Base-by-base conservation (phyloP, 495 filamentous ascomycete species). In the Trichoderma orchidacearum region DNA sequence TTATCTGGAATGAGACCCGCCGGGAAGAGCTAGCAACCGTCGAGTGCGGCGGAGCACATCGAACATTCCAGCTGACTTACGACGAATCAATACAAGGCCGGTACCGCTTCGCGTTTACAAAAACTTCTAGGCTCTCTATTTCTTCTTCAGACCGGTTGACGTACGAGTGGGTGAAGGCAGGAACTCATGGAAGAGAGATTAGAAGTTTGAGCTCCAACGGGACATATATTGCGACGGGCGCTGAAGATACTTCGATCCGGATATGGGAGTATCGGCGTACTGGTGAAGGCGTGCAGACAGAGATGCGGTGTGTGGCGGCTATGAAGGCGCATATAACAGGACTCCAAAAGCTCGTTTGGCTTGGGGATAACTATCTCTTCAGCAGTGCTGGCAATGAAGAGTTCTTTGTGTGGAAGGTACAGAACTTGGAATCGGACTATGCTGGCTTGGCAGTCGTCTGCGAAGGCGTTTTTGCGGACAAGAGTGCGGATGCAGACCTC, bases 131-230 rank as follows among this genome's bases (percentile, higher is more conserved):
- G 53, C 64, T 85, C 59, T 68, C 72, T 52, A 60, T 82, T 1
- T 72, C 77, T 51, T 74, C 72, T 1, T 82, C 86, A 54, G 60
- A 59, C 0, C 51, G 64, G 1, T 64, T 76, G 1, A 65, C 72
- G 1, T 78, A 85, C 55, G 30, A 31, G 31, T 34, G 23, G 23
- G 29, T 34, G 0, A 66, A 69, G 25, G 68, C 81, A 0, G 93
- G 93, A 0, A 80, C 80, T 0, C 93, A 99, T 67, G 93, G 93
- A 0, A 70, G 93, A 31, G 93, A 99, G 72, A 86, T 96, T 59
- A 92, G 92, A 67, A 75, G 85, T 1, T 71, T 84, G 58, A 82
- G 87, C n/a, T 64, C 83, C 6, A 76, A 68, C 64, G 28, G 62
- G 59, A 51, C 66, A 35, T 69, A 84, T 17, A 67, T 95, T 35